phyloP scores from a whole-genome alignment of 176 grass and related monocot species.

The Avena insularis region DNA sequence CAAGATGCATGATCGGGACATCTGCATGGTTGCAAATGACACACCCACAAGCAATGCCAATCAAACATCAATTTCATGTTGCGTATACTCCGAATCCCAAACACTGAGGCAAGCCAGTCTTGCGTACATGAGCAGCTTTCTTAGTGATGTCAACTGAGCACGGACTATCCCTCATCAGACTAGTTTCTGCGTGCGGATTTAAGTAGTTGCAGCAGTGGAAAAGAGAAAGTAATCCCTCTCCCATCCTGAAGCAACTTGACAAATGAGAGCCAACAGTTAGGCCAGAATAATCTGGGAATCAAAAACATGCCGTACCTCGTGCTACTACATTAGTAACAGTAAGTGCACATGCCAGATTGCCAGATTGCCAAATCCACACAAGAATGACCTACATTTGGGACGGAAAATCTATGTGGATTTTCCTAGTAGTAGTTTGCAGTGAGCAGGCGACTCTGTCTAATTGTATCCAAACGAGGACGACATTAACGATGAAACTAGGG shows the following conservation, averaged over 20 bases:
- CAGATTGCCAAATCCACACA: neutral
- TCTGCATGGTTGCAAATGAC: neutral
- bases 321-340: neutral
- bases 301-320: neutral
- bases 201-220: neutral
- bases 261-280: neutral
- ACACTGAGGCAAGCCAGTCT: neutral
- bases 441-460: neutral
- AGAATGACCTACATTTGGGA: neutral
- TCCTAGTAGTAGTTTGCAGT: neutral
- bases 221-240: neutral
- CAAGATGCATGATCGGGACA: neutral
- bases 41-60: constrained; percentile 38
- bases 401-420: constrained; percentile 29
- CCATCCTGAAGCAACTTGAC: constrained; percentile 24
- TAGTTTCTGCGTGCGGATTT: constrained; percentile 25
- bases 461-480: neutral
- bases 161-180: neutral
- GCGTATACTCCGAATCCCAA: neutral
- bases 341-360: neutral
- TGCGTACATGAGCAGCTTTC: constrained; percentile 13
- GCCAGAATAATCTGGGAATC: neutral
- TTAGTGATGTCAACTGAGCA: neutral
- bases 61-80: neutral
- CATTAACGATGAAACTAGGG: constrained; percentile 10